Evolutionary conservation across 805 yeast genomes (phyloP), one percentile per base, ranked within the genome.

Genomic region (Yamadazyma scolyti): DNA sequence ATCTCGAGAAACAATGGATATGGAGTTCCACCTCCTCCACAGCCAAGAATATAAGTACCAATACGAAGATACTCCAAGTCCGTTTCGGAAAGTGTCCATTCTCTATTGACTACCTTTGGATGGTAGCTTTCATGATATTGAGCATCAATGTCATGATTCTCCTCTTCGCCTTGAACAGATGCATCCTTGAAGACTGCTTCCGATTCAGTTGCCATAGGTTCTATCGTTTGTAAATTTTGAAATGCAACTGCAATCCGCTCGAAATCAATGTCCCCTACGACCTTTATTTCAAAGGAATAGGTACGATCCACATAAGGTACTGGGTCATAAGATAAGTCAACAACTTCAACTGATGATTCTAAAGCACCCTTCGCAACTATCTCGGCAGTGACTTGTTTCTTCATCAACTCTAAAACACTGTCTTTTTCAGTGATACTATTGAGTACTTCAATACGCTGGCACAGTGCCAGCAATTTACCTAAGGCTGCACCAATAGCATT

Each of bases 1-100:
- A 55, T 40, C 26, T 58, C 62, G 19, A 71, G 47, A 37, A 43
- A 65, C 12, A 43, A 44, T 4, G 69, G 50, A 44, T 68, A 65
- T 14, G 76, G 75, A 30, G 58, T 58, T 23, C 76, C 75, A 18
- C 76, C 76, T 9, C 76, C 76, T 3, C 75, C 76, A 46, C 71
- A 64, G 6, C 75, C 76, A 4, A 71, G 54, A 31, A 70, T 65
- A 40, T 69, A 70, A 16, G 64, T 48, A n/a, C 75, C 77, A 29
- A 65, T 56, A 20, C 61, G 44, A 9, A 70, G 37, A 35, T 56
- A 57, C 21, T 68, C 73, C 28, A 52, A 39, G 46, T 70, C 75
- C 2, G 47, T 48, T 36, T 57, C 71, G 3, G 63, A 50, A 13
- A 68, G 30, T 5, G 53, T 27, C 73, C 73, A 68, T 48, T 54